Evolutionary conservation across 805 yeast genomes (phyloP), one percentile per base, ranked within the genome.

Genomic region (Kluyveromyces aestuarii): DNA sequence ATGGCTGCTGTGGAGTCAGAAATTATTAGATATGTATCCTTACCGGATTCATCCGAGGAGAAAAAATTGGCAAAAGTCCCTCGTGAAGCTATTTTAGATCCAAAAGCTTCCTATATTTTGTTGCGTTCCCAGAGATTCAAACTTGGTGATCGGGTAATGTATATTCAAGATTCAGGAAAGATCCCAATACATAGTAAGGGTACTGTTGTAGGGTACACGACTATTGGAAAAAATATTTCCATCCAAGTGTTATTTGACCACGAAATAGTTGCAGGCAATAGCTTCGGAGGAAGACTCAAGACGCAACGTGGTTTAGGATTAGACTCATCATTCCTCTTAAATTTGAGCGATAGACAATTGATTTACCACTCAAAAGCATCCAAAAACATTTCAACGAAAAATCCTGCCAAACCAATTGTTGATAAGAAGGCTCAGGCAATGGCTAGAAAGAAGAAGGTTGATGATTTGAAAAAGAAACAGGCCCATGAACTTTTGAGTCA

Each of bases 161-260:
- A 87, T 55, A 85, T 88, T 19, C 84, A 84, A 57, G 86, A 82
- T 57, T 80, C 86, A 21, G 98, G 98, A 46, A 88, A 87, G 60
- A 96, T 90, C 14, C 96, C 96, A 27, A 68, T 82, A 49, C 88
- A 84, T 61, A 76, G 87, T 25, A 84, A 84, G 59, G 99, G 99
- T 63, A 89, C 96, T 1, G 95, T 93, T 48, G 84, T 87, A 45
- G 83, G 85, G 8, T 87, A 87, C 40, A 74, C 79, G 36, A 78
- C 81, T 55, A 74, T 79, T 36, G 77, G 79, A 9, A 59, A 69
- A n/a, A 67, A 61, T 46, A 63, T 76, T 10, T 76, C 82, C 1
- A 71, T 93, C 49, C 88, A 85, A 53, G 82, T 93, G 46, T 66
- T 93, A 37, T 93, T 91, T 73, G 99, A 93, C 61, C 68, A 76